A percentile compares a stretch with the other conserved stretches of the same genome.
Conservation (phyloP, 257 asterid genomes). For the Przewalskia tangutica region DNA sequence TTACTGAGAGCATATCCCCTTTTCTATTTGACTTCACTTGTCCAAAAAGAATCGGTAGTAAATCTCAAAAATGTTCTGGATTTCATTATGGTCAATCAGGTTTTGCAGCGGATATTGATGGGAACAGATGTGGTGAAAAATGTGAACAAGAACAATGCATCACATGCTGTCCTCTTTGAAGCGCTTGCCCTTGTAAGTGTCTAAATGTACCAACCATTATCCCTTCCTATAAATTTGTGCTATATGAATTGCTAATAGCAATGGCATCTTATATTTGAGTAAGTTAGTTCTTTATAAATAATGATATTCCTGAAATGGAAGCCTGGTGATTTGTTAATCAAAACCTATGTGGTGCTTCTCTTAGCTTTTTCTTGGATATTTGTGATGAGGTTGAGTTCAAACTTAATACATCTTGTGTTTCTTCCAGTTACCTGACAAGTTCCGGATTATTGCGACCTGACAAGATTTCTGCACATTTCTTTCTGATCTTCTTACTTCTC, state of each 20-base stretch:
- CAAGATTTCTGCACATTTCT: not conserved
- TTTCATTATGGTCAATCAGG: slow-evolving; percentile 37
- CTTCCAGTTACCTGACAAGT: not conserved
- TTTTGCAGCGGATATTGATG: slow-evolving; percentile 91
- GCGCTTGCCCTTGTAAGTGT: slow-evolving; percentile 94
- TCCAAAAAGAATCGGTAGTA: not conserved
- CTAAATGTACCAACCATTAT: not conserved
- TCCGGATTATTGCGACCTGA: not conserved
- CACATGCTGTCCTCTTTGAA: slow-evolving; percentile 99
- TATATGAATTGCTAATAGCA: not conserved
- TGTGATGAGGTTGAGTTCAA: not conserved
- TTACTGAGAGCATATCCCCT: not conserved
- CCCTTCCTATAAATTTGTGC: not conserved
- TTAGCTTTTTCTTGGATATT: not conserved
- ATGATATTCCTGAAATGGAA: not conserved
- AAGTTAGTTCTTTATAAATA: not conserved
- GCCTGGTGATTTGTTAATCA: not conserved
- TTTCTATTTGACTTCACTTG: not conserved
- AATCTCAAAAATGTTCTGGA: not conserved
- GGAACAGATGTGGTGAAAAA: slow-evolving; percentile 99
- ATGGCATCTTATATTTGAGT: not conserved
- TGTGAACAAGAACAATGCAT: slow-evolving; percentile 98
- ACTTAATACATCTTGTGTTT: not conserved
- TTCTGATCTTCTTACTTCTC: not conserved
- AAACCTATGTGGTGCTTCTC: not conserved